These are phyloP conservation scores for Eimeria falciformis DNA, from an alignment of 169 alveolate species.

Conservation along the genomic window DNA sequence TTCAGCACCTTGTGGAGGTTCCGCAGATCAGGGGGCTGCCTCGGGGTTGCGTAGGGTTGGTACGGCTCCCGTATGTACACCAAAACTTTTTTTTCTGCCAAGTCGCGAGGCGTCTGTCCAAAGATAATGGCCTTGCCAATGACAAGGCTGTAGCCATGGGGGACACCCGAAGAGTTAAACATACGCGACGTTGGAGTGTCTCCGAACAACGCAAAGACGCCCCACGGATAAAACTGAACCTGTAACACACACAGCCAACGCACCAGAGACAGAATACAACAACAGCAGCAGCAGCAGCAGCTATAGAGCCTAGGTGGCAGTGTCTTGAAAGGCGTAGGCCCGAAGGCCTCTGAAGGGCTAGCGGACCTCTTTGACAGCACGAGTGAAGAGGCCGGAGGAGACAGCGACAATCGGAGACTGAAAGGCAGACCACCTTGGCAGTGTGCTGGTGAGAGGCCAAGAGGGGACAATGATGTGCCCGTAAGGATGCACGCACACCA, in stretches of 20 bases:
- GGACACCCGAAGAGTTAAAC: not conserved
- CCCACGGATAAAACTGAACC: constrained; percentile 60
- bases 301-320: no score
- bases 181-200: constrained; percentile 17
- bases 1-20: not conserved
- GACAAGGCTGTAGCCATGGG: constrained; percentile 12
- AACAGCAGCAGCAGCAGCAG: constrained; percentile 29
- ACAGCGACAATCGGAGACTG: constrained; percentile 63
- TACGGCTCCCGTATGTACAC: constrained; percentile 24
- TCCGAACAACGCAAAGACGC: constrained; percentile 7
- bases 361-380: constrained; percentile 11
- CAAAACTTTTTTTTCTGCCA: constrained; percentile 1
- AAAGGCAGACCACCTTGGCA: constrained; percentile 26
- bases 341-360: not conserved
- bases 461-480: constrained; percentile 57
- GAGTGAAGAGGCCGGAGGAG: constrained; percentile 45
- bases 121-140: constrained; percentile 44
- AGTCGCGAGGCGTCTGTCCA: constrained; percentile 44
- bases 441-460: constrained; percentile 21
- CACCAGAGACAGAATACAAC: not conserved
- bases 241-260: no score
- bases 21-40: constrained; percentile 7
- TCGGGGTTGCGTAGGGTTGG: not conserved
- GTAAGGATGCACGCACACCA: constrained; percentile 48
- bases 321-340: no score